These are phyloP conservation scores for Hemileccinum rubropunctum DNA, from an alignment of 768 basidiomycete genomes.

Conservation along the genomic window DNA sequence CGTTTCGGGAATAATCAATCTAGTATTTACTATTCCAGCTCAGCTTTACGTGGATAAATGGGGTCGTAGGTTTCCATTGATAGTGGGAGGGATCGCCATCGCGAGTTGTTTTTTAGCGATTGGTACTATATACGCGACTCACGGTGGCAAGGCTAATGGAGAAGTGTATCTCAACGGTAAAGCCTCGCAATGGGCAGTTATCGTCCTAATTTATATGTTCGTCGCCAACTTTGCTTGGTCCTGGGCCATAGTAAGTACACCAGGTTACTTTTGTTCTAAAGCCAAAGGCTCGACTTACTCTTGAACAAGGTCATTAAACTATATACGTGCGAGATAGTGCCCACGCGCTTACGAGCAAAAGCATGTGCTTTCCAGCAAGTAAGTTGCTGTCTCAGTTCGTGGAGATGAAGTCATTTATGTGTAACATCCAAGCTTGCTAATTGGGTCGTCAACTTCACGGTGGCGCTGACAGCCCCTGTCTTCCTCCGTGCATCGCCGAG, in stretches of 20 bases:
- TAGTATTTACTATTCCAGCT: conserved; percentile 37
- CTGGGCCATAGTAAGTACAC: conserved; percentile 40
- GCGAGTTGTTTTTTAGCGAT: conserved; percentile 39
- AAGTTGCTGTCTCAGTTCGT: conserved; percentile 6
- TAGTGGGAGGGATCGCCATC: conserved; percentile 43
- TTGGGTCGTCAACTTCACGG: conserved; percentile 39
- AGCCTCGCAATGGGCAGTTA: conserved; percentile 35
- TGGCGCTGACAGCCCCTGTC: conserved; percentile 45
- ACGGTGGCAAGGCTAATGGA: conserved; percentile 31
- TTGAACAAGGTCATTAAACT: conserved; percentile 33
- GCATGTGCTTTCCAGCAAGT: conserved; percentile 44
- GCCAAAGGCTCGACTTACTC: background rate
- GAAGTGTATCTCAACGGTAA: conserved; percentile 22
- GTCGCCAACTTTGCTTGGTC: conserved; percentile 40
- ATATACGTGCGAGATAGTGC: conserved; percentile 47
- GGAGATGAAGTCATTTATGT: conserved; percentile 1
- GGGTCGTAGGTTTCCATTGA: conserved; percentile 34
- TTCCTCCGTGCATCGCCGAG: conserved; percentile 44
- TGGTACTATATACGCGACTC: conserved; percentile 41
- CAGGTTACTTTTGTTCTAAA: background rate
- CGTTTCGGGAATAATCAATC: conserved; percentile 44
- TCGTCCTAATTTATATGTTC: conserved; percentile 48
- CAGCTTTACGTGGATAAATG: conserved; percentile 42
- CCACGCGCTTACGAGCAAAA: conserved; percentile 44
- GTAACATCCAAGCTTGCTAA: conserved; percentile 19